phyloP scores from a whole-genome alignment of 2,329 filamentous ascomycete species.

The Aspergillus chevalieri region DNA sequence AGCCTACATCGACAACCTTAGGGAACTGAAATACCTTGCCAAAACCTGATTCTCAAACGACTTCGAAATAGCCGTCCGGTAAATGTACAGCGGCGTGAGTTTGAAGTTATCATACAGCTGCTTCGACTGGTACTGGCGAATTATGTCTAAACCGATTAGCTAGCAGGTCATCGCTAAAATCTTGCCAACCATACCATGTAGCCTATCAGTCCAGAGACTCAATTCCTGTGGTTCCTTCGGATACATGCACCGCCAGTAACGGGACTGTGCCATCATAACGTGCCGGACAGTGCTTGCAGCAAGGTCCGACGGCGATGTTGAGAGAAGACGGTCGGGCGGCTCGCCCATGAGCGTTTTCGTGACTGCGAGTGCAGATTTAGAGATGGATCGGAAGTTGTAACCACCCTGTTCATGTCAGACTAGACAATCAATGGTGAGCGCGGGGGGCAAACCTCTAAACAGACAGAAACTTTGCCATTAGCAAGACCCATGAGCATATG shows the following conservation, averaged over 20 bases:
- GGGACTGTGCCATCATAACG: slow-evolving; percentile 55
- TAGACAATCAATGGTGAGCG: background rate
- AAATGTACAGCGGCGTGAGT: slow-evolving; percentile 76
- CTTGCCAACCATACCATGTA: slow-evolving; percentile 49
- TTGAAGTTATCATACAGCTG: slow-evolving; percentile 63
- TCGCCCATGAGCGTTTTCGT: slow-evolving; percentile 93
- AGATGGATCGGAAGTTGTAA: slow-evolving; percentile 90
- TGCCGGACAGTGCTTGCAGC: slow-evolving; percentile 53
- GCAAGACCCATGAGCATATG: slow-evolving; percentile 98
- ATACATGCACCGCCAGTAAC: slow-evolving; percentile 83
- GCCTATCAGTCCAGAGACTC: slow-evolving; percentile 43
- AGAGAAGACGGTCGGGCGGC: slow-evolving; percentile 60
- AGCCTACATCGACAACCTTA: background rate
- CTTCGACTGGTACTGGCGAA: slow-evolving; percentile 70
- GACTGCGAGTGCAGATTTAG: slow-evolving; percentile 83
- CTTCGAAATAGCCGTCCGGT: slow-evolving; percentile 64
- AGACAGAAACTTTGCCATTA: slow-evolving; percentile 81
- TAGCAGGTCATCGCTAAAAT: slow-evolving; percentile 1
- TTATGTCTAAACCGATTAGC: slow-evolving; percentile 52
- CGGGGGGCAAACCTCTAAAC: slow-evolving; percentile 57
- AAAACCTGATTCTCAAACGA: slow-evolving; percentile 83
- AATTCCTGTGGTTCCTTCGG: slow-evolving; percentile 47
- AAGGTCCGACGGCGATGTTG: slow-evolving; percentile 42
- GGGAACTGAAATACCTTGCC: slow-evolving; percentile 54
- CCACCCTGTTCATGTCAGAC: slow-evolving; percentile 53